Conservation (phyloP, 2,329 filamentous ascomycete genomes). For the Pyrenophora tritici-repentis region DNA sequence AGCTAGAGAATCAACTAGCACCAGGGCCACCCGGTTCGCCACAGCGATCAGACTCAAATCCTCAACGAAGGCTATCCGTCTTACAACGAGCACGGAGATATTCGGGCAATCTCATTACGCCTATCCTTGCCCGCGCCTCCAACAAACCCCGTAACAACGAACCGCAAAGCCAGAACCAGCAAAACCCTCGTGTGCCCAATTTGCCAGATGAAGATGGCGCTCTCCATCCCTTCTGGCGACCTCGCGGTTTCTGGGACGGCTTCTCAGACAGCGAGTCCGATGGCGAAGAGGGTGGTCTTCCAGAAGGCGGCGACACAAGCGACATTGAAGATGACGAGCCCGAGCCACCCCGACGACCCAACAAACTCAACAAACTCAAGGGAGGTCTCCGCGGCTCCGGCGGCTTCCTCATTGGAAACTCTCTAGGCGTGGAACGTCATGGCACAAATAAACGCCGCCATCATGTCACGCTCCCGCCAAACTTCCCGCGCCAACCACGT, state of each 20-base stretch:
- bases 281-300: constrained; percentile 45
- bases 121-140: constrained; percentile 44
- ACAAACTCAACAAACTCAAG: constrained; percentile 37
- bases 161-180: constrained; percentile 23
- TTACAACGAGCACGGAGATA: constrained; percentile 53
- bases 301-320: constrained; percentile 54
- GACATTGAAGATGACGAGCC: constrained; percentile 40
- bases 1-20: constrained; percentile 51
- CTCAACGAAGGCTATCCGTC: constrained; percentile 48
- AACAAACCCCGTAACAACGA: constrained; percentile 34
- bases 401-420: constrained; percentile 60
- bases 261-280: constrained; percentile 51
- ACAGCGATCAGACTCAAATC: constrained; percentile 41
- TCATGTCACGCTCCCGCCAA: constrained; percentile 31
- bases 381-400: constrained; percentile 49
- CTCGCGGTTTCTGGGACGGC: constrained; percentile 67
- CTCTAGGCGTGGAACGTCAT: constrained; percentile 58
- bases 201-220: constrained; percentile 51
- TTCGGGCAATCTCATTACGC: constrained; percentile 52
- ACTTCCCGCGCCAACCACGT: constrained; percentile 19
- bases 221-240: constrained; percentile 66
- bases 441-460: constrained; percentile 41
- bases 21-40: constrained; percentile 36
- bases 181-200: constrained; percentile 31
- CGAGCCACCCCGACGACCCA: constrained; percentile 22